Evolutionary conservation across 257 asterid genomes (phyloP), one percentile per base, ranked within the genome.

Genomic region (Solanum medicagineum): DNA sequence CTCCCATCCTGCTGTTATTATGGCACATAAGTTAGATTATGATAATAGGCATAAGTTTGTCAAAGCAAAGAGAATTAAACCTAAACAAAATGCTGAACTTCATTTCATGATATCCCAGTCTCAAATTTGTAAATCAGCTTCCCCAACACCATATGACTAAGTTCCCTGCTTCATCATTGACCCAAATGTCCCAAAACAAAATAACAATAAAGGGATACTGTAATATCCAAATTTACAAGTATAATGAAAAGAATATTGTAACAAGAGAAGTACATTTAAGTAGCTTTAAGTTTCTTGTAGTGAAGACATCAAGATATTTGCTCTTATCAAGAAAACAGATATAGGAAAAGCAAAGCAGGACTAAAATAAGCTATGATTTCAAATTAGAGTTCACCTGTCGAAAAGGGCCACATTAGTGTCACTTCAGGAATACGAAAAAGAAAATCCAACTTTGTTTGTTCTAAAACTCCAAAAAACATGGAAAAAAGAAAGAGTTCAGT

Each of bases 1-100:
- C 89, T 62, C 85, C 87, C 89, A 87, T 87, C 79, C 85, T 83
- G 36, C 49, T 16, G 16, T 60, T 81, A 70, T 42, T 42, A 70
- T 70, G 36, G 32, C 36, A 70, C 79, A 19, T 19, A 70, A 70
- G 17, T 70, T 40, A 40, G 53, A 70, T 42, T 40, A 69, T 4
- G 29, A 40, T 70, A 42, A 42, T 70, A 70, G 55, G 80, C 17
- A 20, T 19, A 70, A 70, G 80, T 70, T 32, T 42, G 53, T 70
- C 55, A 20, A 42, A 70, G 19, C 17, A 42, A 42, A 70, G 20
- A 20, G 4, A 19, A 70, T 42, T 20, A 42, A 70, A 54, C 54
- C 80, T 19, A 70, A 2, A 42, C 17, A 70, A 70, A 70, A 42
- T 7, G 55, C 6, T 42, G 32, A 42, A 70, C 26, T 19, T 55